phyloP scores from a whole-genome alignment of 306 rosid species.

The Casuarina equisetifolia region DNA sequence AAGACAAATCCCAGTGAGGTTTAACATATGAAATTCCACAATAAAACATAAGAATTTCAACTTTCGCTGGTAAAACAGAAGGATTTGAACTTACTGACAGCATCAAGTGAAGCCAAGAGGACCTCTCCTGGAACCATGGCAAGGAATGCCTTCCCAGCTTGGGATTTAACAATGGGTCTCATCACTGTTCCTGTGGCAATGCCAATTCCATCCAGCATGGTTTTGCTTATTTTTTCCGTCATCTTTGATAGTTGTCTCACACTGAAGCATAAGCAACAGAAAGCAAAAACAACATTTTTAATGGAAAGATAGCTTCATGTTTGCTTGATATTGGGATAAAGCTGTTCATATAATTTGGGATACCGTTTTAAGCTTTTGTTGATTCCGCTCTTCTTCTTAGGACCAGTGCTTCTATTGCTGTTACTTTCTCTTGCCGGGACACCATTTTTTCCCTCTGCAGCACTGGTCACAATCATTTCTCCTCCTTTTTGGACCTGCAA shows the following conservation, averaged over 20 bases:
- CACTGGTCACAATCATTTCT: conserved; percentile 55
- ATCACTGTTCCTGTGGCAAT: conserved; percentile 70
- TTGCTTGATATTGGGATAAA: not conserved
- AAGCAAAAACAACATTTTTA: conserved; percentile 8
- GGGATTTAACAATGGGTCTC: conserved; percentile 64
- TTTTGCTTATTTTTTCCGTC: conserved; percentile 85
- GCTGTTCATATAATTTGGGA: not conserved
- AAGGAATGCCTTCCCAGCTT: conserved; percentile 78
- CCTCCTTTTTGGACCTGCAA: conserved; percentile 88
- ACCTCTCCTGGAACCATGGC: conserved; percentile 87
- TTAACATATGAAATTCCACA: too few species aligned
- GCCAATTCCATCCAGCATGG: conserved; percentile 83
- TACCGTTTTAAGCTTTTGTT: conserved; percentile 83
- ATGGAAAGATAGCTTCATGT: not conserved
- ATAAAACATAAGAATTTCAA: too few species aligned
- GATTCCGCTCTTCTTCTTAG: conserved; percentile 36
- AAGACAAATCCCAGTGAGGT: not conserved
- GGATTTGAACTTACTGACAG: conserved; percentile 67
- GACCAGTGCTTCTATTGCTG: conserved; percentile 9
- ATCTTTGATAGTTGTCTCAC: conserved; percentile 71
- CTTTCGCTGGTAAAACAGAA: too few species aligned
- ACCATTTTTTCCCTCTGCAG: conserved; percentile 36
- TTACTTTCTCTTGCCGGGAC: conserved; percentile 29
- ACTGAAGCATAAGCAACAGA: conserved; percentile 30
- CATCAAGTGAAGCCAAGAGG: conserved; percentile 87